Evolutionary conservation across 495 filamentous ascomycete genomes (phyloP).

Genomic region (Achaetomiella virescens): DNA sequence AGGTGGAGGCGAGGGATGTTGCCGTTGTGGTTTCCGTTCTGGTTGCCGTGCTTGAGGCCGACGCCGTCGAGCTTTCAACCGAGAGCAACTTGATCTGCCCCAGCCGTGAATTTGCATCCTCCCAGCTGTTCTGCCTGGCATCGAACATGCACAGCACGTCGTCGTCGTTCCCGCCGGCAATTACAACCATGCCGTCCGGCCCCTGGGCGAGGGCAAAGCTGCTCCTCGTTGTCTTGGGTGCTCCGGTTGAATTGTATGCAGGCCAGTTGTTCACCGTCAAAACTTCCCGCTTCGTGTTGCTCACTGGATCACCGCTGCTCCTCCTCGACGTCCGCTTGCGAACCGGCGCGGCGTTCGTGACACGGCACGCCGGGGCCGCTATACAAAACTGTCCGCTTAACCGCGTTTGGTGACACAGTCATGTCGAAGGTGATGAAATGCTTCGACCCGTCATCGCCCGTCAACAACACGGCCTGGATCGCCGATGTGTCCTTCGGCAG

Average conservation of each 20-base stretch:
- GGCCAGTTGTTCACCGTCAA: conserved; percentile 62
- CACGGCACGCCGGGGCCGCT: conserved; percentile 40
- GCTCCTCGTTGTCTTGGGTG: conserved; percentile 51
- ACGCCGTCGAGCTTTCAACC: conserved; percentile 28
- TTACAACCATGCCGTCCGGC: conserved; percentile 60
- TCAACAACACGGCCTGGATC: conserved; percentile 57
- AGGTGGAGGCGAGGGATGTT: conserved; percentile 28
- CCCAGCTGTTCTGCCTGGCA: conserved; percentile 70
- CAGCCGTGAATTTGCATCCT: conserved; percentile 66
- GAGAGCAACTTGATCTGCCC: conserved; percentile 36
- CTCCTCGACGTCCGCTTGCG: conserved; percentile 9
- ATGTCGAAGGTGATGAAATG: conserved; percentile 78
- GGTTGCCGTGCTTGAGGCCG: conserved; percentile 21
- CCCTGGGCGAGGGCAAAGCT: conserved; percentile 43
- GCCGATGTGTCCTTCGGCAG: conserved; percentile 46
- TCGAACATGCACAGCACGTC: conserved; percentile 75
- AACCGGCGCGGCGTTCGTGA: conserved; percentile 35
- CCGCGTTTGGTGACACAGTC: conserved; percentile 66
- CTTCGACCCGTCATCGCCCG: conserved; percentile 71
- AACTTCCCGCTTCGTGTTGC: conserved; percentile 23
- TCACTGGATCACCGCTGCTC: conserved; percentile 31
- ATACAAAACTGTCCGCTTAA: conserved; percentile 58
- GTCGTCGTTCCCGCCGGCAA: conserved; percentile 65
- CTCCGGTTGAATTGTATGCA: conserved; percentile 67
- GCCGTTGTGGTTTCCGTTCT: conserved; percentile 36